These are phyloP conservation scores for Symbiodinium pilosum DNA, from an alignment of 73 alveolate species.

Conservation along the genomic window DNA sequence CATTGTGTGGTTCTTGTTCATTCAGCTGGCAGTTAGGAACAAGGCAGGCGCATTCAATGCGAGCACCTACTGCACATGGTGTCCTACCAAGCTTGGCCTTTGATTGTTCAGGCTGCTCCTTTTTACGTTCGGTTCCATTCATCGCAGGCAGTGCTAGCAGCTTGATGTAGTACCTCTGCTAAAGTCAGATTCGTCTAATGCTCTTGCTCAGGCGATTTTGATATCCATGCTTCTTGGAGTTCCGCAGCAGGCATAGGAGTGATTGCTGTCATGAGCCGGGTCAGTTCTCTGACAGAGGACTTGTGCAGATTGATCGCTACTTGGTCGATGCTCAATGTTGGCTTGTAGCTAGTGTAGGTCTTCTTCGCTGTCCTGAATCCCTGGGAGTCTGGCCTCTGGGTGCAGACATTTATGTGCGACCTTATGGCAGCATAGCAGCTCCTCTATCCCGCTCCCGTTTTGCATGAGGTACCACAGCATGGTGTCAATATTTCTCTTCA, in stretches of 20 bases:
- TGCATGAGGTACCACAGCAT: slow-evolving; percentile 95
- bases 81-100: not conserved
- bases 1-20: slow-evolving; percentile 86
- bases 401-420: slow-evolving; percentile 85
- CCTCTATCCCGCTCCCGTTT: not conserved
- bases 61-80: not conserved
- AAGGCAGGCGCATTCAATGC: too few relatives aligned
- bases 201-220: slow-evolving; percentile 55
- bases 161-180: too few relatives aligned
- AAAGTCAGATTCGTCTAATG: not conserved
- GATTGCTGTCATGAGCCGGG: not conserved
- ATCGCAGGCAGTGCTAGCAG: slow-evolving; percentile 31
- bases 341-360: not conserved
- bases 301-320: not conserved
- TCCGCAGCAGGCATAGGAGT: slow-evolving; percentile 74
- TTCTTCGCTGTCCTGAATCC: slow-evolving; percentile 92
- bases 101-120: slow-evolving; percentile 48
- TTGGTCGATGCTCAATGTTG: not conserved
- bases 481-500: slow-evolving; percentile 88
- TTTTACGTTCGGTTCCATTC: slow-evolving; percentile 94
- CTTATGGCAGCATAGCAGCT: not conserved
- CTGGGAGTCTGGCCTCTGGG: slow-evolving; percentile 93
- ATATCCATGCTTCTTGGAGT: slow-evolving; percentile 92
- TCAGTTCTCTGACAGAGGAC: not conserved
- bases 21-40: slow-evolving; percentile 91